Evolutionary conservation across 345 rosid species (phyloP).

Genomic region (Schrenkiella parvula): DNA sequence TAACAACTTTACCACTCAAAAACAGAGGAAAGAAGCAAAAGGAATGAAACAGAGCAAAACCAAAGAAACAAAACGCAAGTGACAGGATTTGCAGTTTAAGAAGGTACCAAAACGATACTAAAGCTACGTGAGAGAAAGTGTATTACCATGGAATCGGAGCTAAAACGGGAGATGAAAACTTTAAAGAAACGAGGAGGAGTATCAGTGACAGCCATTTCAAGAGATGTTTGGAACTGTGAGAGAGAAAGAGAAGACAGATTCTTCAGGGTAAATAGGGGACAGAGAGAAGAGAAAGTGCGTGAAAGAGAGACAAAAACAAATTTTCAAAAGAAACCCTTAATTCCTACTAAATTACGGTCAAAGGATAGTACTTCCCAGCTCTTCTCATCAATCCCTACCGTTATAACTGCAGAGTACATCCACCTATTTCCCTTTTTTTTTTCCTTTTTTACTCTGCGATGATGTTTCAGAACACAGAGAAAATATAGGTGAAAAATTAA

Average conservation of each 20-base stretch:
- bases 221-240: background rate
- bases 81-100: background rate
- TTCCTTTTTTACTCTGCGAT: background rate
- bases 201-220: background rate
- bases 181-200: constrained; percentile 21
- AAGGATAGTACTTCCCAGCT: background rate
- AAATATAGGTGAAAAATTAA: background rate
- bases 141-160: constrained; percentile 20
- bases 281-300: background rate
- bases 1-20: background rate
- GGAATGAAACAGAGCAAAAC: background rate
- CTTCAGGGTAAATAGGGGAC: background rate
- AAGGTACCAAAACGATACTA: background rate
- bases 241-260: background rate
- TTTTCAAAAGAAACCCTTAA: background rate
- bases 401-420: background rate
- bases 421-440: background rate
- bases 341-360: background rate
- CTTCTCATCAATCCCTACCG: background rate
- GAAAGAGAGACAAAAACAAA: background rate
- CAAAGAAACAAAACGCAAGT: background rate
- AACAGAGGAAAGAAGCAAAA: background rate
- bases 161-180: constrained; percentile 2
- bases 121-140: background rate
- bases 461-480: background rate